A percentile compares a stretch with the other conserved stretches of the same genome.
phyloP scores from a whole-genome alignment of 2,329 filamentous ascomycete genomes.

The Clarireedia hainanense region DNA sequence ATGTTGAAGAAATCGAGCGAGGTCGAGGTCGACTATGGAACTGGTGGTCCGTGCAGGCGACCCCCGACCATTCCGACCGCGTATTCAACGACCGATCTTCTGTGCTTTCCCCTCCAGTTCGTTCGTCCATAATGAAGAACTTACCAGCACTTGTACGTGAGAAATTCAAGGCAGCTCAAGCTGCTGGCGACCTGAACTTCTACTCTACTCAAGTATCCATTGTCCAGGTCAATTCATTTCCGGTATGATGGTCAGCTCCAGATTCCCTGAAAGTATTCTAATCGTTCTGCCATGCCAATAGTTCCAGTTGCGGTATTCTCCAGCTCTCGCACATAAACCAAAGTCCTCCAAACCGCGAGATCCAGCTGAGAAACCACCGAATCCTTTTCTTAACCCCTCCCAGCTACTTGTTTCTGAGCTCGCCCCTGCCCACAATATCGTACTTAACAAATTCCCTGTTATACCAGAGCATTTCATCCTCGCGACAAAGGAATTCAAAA shows the following conservation, averaged over 20 bases:
- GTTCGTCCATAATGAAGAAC: conserved; percentile 2
- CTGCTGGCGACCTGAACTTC: conserved; percentile 23
- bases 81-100: not conserved
- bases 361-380: conserved; percentile 34
- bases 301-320: conserved; percentile 69
- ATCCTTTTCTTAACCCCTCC: conserved; percentile 59
- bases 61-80: not conserved
- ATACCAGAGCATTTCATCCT: conserved; percentile 67
- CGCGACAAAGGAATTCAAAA: conserved; percentile 53
- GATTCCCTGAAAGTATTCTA: not conserved
- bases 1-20: too few relatives aligned
- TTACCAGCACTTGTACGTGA: conserved; percentile 24
- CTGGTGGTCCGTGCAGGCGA: too few relatives aligned
- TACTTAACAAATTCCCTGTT: conserved; percentile 70
- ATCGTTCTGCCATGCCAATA: conserved; percentile 27
- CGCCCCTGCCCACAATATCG: conserved; percentile 49
- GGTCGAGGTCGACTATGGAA: too few relatives aligned
- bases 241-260: conserved; percentile 15
- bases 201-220: conserved; percentile 25
- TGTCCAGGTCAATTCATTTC: conserved; percentile 22
- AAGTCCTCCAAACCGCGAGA: conserved; percentile 31
- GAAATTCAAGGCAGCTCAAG: conserved; percentile 25
- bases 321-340: conserved; percentile 60
- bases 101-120: not conserved
- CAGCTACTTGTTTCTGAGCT: conserved; percentile 48